These are phyloP conservation scores for Lactifluus subvellereus DNA, from an alignment of 768 basidiomycete genomes.

Conservation along the genomic window DNA sequence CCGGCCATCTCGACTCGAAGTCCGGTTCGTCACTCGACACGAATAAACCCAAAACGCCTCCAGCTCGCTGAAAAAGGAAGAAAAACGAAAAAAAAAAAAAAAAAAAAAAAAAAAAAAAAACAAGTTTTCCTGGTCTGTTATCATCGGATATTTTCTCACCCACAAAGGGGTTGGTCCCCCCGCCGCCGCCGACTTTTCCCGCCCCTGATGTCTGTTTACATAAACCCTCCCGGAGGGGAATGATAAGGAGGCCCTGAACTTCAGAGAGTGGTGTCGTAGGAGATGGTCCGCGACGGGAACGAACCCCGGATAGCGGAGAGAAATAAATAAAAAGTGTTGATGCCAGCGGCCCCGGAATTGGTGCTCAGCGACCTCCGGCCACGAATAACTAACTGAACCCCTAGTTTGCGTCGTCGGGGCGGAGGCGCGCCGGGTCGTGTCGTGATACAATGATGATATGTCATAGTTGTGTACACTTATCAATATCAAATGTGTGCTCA, in stretches of 20 bases:
- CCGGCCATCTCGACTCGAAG: too few relatives aligned
- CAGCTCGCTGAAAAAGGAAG: too few relatives aligned
- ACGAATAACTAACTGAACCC: not conserved
- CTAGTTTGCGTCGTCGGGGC: too few relatives aligned
- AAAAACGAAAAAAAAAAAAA: too few relatives aligned
- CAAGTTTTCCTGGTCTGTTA: too few relatives aligned
- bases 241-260: not conserved
- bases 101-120: not conserved
- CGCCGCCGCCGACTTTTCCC: not conserved
- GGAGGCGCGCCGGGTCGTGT: too few relatives aligned
- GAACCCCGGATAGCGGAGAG: not conserved
- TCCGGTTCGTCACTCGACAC: too few relatives aligned
- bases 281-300: too few relatives aligned
- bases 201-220: not conserved
- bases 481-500: not conserved
- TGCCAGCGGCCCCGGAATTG: constrained; percentile 18
- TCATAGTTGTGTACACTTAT: not conserved
- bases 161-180: not conserved
- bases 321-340: not conserved
- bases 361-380: constrained; percentile 19
- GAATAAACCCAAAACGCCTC: too few relatives aligned
- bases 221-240: not conserved
- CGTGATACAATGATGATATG: too few relatives aligned
- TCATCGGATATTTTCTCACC: not conserved
- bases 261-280: too few relatives aligned